Percentiles rank a stretch among this genome's conserved stretches.
These are phyloP conservation scores for Arthromyces matolae DNA, from an alignment of 768 basidiomycete genomes.

Conservation along the genomic window DNA sequence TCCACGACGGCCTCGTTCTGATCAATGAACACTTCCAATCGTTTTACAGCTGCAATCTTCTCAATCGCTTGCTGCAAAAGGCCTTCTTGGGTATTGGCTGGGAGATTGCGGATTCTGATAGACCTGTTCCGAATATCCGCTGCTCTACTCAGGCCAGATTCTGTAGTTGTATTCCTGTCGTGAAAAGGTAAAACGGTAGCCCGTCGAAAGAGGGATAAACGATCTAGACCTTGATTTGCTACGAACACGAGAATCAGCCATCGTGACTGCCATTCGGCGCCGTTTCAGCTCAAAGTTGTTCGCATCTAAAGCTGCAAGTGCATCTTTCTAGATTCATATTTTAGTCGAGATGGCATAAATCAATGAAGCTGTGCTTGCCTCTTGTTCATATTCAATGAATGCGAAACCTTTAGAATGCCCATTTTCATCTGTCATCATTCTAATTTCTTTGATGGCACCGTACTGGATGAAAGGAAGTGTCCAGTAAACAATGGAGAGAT, in stretches of 20 bases:
- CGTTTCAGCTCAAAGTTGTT: constrained; percentile 90
- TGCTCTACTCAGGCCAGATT: constrained; percentile 51
- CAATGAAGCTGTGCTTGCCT: constrained; percentile 52
- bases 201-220: neutral
- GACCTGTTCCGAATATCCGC: constrained; percentile 66
- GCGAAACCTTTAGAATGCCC: constrained; percentile 81
- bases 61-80: constrained; percentile 87
- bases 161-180: constrained; percentile 39
- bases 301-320: constrained; percentile 64
- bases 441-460: constrained; percentile 76
- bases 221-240: constrained; percentile 46
- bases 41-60: constrained; percentile 65
- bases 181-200: neutral
- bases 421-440: constrained; percentile 70
- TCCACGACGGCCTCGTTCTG: constrained; percentile 60
- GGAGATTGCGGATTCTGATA: constrained; percentile 73
- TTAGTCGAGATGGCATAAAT: no score
- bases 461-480: constrained; percentile 45
- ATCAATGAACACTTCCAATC: constrained; percentile 72
- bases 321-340: constrained; percentile 68
- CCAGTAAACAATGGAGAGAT: neutral
- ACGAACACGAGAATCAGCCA: constrained; percentile 70
- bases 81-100: constrained; percentile 80
- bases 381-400: constrained; percentile 85
- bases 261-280: constrained; percentile 84